Conservation (phyloP, 257 asterid species). For the Fraxinus excelsior region DNA sequence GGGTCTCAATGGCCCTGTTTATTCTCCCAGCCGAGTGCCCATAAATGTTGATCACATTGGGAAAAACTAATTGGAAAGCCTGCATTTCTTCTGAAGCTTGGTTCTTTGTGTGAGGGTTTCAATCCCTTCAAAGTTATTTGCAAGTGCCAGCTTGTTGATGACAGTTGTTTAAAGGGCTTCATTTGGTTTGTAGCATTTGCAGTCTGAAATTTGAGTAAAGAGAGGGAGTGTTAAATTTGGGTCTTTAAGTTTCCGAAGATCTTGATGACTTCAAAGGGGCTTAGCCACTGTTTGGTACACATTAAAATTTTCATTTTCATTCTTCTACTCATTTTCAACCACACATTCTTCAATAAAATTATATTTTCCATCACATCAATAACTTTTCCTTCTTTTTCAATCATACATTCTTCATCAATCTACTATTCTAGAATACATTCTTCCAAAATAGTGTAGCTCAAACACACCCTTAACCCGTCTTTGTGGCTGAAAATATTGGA, state of each 20-base stretch:
- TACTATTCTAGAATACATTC: too few species aligned
- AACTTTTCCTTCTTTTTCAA: too few species aligned
- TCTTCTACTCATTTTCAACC: too few species aligned
- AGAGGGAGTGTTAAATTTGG: constrained; percentile 54
- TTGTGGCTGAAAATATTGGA: constrained; percentile 52
- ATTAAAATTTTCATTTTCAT: too few species aligned
- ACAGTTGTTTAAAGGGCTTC: constrained; percentile 66
- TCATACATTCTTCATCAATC: too few species aligned
- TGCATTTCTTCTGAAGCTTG: constrained; percentile 75
- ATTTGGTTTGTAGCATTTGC: constrained; percentile 76
- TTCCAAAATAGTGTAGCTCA: too few species aligned
- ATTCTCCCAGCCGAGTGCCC: constrained; percentile 74
- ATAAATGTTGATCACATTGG: constrained; percentile 67
- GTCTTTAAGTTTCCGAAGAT: constrained; percentile 71
- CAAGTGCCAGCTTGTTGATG: constrained; percentile 65
- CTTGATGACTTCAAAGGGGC: constrained; percentile 69
- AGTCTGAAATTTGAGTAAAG: constrained; percentile 53
- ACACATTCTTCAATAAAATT: too few species aligned
- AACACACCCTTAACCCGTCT: too few species aligned
- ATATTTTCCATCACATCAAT: too few species aligned
- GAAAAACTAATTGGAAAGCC: constrained; percentile 81
- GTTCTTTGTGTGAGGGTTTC: constrained; percentile 61
- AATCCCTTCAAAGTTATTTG: constrained; percentile 63
- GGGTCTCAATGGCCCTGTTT: constrained; percentile 60
- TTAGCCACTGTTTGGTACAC: too few species aligned